Base-by-base conservation (phyloP, 2,329 filamentous ascomycete genomes). In the Raffaelea ambrosiae region DNA sequence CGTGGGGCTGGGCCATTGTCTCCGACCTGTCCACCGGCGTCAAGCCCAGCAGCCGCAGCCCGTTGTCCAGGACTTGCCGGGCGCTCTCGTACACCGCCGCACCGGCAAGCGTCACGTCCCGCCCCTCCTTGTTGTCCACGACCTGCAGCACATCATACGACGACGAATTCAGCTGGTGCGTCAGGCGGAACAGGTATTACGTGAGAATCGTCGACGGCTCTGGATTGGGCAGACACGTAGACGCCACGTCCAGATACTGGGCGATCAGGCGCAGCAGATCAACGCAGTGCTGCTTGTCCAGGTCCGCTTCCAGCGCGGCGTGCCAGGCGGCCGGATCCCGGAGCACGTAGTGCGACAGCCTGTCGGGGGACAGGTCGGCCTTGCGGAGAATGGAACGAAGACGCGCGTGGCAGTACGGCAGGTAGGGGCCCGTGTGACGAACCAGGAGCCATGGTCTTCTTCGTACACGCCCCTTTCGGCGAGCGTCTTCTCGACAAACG, bases 391-490 rank as follows among this genome's bases (percentile, higher is more conserved):
- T 43, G 3, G 41, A 43, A 20, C 13, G 7, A 45, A 86, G 69
- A 49, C 80, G 76, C 4, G 80, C 78, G 57, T 85, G 80, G 1
- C 80, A 79, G 57, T 86, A 85, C 66, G 88, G 83, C 20, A 88
- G 71, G 59, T 86, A 86, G 11, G 83, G 82, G 1, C 84, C 84
- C 0, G 84, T 87, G 61, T 86, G 46, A 87, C 79, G 53, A 84
- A 76, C 53, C 79, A 75, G 0, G 83, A 81, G 1, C 78, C 84
- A 10, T 86, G 78, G 19, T 75, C 77, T 47, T 79, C 70, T 57
- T 86, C 79, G 2, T 75, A 78, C 3, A 86, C 68, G 1, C 75
- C 76, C 48, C 75, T 74, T 48, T 79, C 73, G 53, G 76, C 70
- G 62, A 88, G 69, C 0, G 72, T 63, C 29, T 73, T 63, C 43